Conservation (phyloP, 2,329 filamentous ascomycete species). For the Hypoxylon sp. region DNA sequence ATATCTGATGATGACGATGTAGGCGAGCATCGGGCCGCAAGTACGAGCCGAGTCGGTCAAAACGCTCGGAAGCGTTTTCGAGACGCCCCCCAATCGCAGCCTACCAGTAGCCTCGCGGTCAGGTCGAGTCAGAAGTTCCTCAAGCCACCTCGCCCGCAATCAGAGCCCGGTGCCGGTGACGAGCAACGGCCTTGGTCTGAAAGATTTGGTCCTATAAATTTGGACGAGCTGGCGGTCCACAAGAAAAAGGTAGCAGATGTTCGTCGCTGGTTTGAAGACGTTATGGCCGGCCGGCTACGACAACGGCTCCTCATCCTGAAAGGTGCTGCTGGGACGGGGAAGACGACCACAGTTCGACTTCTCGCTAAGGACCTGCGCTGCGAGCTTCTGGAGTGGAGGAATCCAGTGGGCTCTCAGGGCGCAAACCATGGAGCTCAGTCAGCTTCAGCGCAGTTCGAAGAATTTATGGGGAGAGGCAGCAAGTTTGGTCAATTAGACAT, state of each 20-base stretch:
- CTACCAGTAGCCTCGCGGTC: slow-evolving; percentile 35
- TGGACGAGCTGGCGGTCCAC: slow-evolving; percentile 91
- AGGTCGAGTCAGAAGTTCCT: slow-evolving; percentile 62
- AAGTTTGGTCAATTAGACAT: slow-evolving; percentile 77
- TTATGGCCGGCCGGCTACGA: slow-evolving; percentile 68
- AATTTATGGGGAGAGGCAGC: slow-evolving; percentile 84
- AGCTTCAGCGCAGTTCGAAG: slow-evolving; percentile 83
- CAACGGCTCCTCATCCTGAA: slow-evolving; percentile 85
- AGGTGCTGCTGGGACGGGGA: slow-evolving; percentile 89
- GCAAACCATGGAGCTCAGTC: slow-evolving; percentile 71
- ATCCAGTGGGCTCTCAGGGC: slow-evolving; percentile 70
- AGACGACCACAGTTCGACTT: slow-evolving; percentile 85
- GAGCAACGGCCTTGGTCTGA: slow-evolving; percentile 86
- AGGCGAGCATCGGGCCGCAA: slow-evolving; percentile 57
- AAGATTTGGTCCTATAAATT: slow-evolving; percentile 74
- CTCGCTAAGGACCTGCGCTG: slow-evolving; percentile 80
- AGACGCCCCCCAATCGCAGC: slow-evolving; percentile 45
- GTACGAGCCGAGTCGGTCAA: slow-evolving; percentile 63
- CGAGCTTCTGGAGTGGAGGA: slow-evolving; percentile 89
- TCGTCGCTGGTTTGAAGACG: slow-evolving; percentile 79
- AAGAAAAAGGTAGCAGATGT: slow-evolving; percentile 94
- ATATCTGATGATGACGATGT: slow-evolving; percentile 70
- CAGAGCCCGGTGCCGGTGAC: slow-evolving; percentile 49
- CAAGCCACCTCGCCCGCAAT: slow-evolving; percentile 49
- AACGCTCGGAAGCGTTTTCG: slow-evolving; percentile 63